Conservation (phyloP, 164 flowering plant genomes). For the Vitis rotundifolia region DNA sequence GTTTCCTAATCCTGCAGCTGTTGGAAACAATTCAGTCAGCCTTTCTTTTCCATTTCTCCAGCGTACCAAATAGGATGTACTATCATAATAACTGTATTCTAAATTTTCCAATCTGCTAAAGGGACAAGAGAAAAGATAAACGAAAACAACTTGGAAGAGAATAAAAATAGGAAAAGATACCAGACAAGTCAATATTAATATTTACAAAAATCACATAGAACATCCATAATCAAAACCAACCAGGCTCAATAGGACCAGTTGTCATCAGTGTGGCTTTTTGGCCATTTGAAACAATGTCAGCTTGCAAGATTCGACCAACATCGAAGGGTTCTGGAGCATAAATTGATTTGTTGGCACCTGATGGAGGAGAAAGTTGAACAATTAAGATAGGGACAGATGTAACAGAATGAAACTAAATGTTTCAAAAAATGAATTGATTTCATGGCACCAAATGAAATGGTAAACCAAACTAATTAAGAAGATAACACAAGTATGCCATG, state of each 20-base stretch:
- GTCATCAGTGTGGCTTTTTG: slow-evolving; percentile 40
- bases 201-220: slow-evolving; percentile 1
- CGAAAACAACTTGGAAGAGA: not conserved
- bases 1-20: slow-evolving; percentile 84
- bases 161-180: not conserved
- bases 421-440: not conserved
- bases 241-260: slow-evolving; percentile 46
- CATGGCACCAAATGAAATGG: not conserved
- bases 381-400: not conserved
- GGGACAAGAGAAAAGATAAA: not conserved
- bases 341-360: slow-evolving; percentile 55
- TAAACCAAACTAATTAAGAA: no score
- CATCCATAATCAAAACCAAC: slow-evolving; percentile 26
- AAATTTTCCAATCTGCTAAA: no score
- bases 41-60: slow-evolving; percentile 4
- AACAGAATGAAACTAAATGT: not conserved
- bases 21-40: slow-evolving; percentile 19
- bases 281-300: slow-evolving; percentile 49
- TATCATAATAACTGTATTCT: not conserved
- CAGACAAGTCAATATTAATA: not conserved
- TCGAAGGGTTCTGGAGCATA: slow-evolving; percentile 78
- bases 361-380: slow-evolving; percentile 4
- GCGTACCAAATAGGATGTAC: not conserved
- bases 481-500: no score
- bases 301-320: slow-evolving; percentile 60